Conservation (phyloP, 2,329 filamentous ascomycete genomes). For the Fusarium hainanense region DNA sequence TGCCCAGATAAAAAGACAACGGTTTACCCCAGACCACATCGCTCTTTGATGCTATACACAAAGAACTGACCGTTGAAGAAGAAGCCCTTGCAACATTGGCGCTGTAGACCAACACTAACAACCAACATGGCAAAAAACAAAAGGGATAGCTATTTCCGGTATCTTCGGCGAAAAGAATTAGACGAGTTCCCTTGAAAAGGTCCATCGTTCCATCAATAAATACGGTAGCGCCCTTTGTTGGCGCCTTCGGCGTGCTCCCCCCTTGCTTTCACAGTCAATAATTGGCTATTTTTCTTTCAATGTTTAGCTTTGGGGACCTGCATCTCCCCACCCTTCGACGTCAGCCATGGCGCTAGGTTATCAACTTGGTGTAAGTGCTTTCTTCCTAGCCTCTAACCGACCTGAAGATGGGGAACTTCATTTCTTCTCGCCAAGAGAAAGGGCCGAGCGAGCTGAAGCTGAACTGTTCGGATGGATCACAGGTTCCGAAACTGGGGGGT, state of each 20-base stretch:
- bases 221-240: conserved; percentile 18
- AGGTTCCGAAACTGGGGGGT: conserved; percentile 3
- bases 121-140: neutral
- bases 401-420: conserved; percentile 20
- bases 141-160: conserved; percentile 1
- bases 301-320: conserved; percentile 28
- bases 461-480: neutral
- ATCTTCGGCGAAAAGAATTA: neutral
- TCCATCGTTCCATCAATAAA: neutral
- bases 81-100: neutral
- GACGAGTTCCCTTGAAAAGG: conserved; percentile 11
- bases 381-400: conserved; percentile 1
- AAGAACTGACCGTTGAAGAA: neutral
- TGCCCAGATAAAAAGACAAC: neutral
- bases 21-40: neutral
- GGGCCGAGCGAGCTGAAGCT: conserved; percentile 10
- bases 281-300: conserved; percentile 25
- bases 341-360: conserved; percentile 6
- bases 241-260: conserved; percentile 10
- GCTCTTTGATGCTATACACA: neutral
- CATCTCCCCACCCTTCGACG: conserved; percentile 14
- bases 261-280: conserved; percentile 15
- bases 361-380: conserved; percentile 21
- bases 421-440: conserved; percentile 22
- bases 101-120: neutral